A percentile compares a stretch with the other conserved stretches of the same genome.
These are phyloP conservation scores for Didymellaceae sp. DNA, from an alignment of 2,329 filamentous ascomycete genomes.

Conservation along the genomic window DNA sequence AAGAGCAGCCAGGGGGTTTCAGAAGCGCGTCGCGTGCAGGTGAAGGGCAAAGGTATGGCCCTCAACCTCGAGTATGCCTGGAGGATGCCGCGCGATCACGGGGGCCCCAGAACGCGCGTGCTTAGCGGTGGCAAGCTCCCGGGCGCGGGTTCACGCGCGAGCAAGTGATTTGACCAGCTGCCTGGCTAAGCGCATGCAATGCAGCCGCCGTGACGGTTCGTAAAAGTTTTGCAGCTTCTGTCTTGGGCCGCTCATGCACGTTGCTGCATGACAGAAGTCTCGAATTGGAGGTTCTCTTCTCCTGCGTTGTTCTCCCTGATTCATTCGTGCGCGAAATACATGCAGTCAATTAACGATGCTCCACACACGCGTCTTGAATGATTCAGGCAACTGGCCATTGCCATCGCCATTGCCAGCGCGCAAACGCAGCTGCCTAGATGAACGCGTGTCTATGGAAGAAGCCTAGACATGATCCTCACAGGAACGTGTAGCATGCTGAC, in stretches of 20 bases:
- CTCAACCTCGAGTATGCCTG: slow-evolving; percentile 23
- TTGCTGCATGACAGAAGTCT: slow-evolving; percentile 19
- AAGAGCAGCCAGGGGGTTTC: slow-evolving; percentile 14
- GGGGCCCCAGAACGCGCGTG: slow-evolving; percentile 25
- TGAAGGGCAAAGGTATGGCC: slow-evolving; percentile 13
- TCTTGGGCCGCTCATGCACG: slow-evolving; percentile 8
- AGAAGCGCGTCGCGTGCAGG: slow-evolving; percentile 28
- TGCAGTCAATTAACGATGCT: slow-evolving; percentile 7
- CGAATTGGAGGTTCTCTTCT: background rate
- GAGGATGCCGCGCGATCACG: slow-evolving; percentile 31
- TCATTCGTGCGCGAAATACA: slow-evolving; percentile 6
- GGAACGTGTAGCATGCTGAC: slow-evolving; percentile 5
- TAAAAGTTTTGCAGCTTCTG: slow-evolving; percentile 21
- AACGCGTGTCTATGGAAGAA: background rate
- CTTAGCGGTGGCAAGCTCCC: slow-evolving; percentile 22
- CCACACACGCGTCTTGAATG: slow-evolving; percentile 12
- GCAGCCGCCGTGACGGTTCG: slow-evolving; percentile 23
- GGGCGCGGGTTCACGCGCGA: slow-evolving; percentile 17
- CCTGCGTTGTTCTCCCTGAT: background rate
- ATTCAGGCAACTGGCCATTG: slow-evolving; percentile 1
- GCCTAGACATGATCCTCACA: background rate
- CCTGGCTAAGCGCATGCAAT: slow-evolving; percentile 24
- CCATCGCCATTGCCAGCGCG: background rate
- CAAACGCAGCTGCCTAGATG: slow-evolving; percentile 3
- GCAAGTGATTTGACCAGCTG: slow-evolving; percentile 18